These are phyloP conservation scores for Ceratocystis diversiconidia DNA, from an alignment of 2,329 filamentous ascomycete species.

Conservation along the genomic window DNA sequence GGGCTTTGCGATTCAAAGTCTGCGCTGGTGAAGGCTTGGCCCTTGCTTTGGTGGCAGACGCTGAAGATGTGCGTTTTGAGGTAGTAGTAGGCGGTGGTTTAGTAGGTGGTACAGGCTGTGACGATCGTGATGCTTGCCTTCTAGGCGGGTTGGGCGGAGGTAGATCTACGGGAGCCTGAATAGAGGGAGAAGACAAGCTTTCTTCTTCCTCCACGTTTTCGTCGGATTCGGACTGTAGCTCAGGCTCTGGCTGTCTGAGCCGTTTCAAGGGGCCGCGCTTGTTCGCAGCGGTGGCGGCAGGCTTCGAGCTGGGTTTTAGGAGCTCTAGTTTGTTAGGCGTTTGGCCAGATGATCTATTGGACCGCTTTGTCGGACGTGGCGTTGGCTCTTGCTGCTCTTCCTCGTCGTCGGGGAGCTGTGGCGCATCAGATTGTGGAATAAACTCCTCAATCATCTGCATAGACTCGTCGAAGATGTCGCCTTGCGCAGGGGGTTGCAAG, in stretches of 20 bases:
- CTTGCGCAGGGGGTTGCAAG: slow-evolving; percentile 18
- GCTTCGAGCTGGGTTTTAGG: neutral
- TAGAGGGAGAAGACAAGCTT: neutral
- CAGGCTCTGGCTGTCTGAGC: neutral
- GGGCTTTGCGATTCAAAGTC: neutral
- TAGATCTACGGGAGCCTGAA: neutral
- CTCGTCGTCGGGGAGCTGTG: slow-evolving; percentile 18
- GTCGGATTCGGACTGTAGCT: neutral
- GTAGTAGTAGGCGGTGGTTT: neutral
- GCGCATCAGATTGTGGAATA: slow-evolving; percentile 19
- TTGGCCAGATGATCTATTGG: neutral
- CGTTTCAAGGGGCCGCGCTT: neutral
- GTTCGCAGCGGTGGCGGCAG: neutral
- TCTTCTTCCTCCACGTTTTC: slow-evolving; percentile 2
- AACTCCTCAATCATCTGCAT: slow-evolving; percentile 28
- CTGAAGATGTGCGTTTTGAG: neutral
- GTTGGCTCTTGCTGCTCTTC: slow-evolving; percentile 22
- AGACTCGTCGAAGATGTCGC: slow-evolving; percentile 28
- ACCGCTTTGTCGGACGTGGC: neutral
- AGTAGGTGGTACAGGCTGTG: neutral
- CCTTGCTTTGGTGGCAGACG: slow-evolving; percentile 1
- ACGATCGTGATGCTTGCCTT: neutral
- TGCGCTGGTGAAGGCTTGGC: slow-evolving; percentile 15
- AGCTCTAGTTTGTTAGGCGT: neutral
- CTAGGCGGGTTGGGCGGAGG: neutral